Conservation (phyloP, 805 yeast species). For the Metschnikowia amazonensis region DNA sequence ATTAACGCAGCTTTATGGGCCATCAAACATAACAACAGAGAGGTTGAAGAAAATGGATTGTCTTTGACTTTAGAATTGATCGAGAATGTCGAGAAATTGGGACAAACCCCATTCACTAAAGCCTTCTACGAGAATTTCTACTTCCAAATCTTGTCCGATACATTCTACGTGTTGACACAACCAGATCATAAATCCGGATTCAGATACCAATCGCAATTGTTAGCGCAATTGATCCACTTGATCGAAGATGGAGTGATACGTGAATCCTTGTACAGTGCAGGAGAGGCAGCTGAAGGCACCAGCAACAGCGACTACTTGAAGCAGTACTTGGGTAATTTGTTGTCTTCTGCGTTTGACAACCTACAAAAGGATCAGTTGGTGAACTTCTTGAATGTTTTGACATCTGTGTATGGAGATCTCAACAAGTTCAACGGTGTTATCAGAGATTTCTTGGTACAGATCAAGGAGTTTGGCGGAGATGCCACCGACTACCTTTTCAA, state of each 20-base stretch:
- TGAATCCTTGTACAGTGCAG: conserved; percentile 75
- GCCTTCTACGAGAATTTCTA: conserved; percentile 87
- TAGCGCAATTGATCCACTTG: conserved; percentile 77
- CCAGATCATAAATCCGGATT: conserved; percentile 98
- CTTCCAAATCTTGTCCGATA: conserved; percentile 85
- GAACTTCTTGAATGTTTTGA: conserved; percentile 74
- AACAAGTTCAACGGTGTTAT: conserved; percentile 74
- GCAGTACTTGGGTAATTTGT: conserved; percentile 76
- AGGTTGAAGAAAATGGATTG: conserved; percentile 90
- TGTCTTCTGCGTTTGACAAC: conserved; percentile 89
- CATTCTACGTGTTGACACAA: conserved; percentile 90
- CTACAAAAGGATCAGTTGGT: conserved; percentile 78
- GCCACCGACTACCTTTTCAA: conserved; percentile 92
- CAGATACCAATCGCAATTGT: conserved; percentile 76
- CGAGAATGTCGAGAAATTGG: conserved; percentile 76
- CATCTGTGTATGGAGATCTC: conserved; percentile 68
- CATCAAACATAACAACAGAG: conserved; percentile 94
- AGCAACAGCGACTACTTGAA: conserved; percentile 73
- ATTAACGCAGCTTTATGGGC: conserved; percentile 98
- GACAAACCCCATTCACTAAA: conserved; percentile 67
- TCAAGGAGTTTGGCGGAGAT: conserved; percentile 93
- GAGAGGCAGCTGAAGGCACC: conserved; percentile 82
- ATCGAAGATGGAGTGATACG: conserved; percentile 73
- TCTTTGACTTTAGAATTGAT: conserved; percentile 78
- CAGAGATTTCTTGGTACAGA: conserved; percentile 94